Conservation (phyloP, 768 basidiomycete genomes). For the Trametes maxima region DNA sequence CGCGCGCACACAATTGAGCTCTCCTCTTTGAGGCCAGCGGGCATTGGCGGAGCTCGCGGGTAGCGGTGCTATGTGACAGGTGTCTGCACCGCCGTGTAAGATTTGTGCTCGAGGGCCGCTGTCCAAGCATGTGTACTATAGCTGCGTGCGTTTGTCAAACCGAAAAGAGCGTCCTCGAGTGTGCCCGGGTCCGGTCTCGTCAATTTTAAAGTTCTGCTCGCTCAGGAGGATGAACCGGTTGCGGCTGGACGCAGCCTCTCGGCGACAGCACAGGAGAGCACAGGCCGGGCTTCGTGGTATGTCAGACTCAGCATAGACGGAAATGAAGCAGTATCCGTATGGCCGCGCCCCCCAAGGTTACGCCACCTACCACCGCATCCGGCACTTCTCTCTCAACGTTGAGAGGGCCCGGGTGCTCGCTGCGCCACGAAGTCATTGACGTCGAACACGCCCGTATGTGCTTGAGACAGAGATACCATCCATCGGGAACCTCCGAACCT, state of each 20-base stretch:
- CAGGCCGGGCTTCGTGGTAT: background rate
- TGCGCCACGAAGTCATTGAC: constrained; percentile 3
- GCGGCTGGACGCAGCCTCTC: background rate
- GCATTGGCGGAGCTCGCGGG: background rate
- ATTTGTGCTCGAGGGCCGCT: background rate
- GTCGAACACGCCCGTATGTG: background rate
- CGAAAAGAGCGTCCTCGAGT: background rate
- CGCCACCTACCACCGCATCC: background rate
- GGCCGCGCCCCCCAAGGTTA: background rate
- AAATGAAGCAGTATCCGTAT: constrained; percentile 9
- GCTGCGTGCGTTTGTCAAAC: no score
- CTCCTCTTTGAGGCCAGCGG: background rate
- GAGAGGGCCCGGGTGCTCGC: background rate
- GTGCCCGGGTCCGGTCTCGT: background rate
- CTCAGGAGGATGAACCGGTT: background rate
- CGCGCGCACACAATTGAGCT: background rate
- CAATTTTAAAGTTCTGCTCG: background rate
- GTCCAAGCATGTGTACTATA: background rate
- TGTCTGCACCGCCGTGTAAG: background rate
- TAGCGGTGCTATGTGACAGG: constrained; percentile 3
- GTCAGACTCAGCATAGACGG: background rate
- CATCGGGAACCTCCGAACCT: background rate
- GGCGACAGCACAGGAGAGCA: background rate
- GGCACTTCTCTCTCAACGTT: background rate
- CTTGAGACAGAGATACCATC: no score